A percentile compares a stretch with the other conserved stretches of the same genome.
Evolutionary conservation across 306 rosid species (phyloP).

Genomic region (Sechiopsis laciniata): DNA sequence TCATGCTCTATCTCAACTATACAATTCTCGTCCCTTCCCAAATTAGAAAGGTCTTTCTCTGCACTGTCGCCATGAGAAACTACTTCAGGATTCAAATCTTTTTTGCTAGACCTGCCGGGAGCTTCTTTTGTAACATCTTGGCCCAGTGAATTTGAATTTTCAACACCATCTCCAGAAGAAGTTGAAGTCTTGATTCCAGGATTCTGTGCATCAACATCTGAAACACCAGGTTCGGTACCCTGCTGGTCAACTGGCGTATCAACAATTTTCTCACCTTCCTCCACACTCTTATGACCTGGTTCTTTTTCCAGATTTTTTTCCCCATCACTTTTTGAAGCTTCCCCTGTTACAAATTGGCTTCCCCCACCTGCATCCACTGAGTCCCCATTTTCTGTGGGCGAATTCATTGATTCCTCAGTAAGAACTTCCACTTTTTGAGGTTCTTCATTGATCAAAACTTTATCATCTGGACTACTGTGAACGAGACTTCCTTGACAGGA

Average conservation of each 20-base stretch:
- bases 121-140: conserved; percentile 22
- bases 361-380: conserved; percentile 30
- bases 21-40: conserved; percentile 9
- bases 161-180: conserved; percentile 13
- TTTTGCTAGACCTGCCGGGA: not conserved
- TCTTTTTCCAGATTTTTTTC: conserved; percentile 25
- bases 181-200: conserved; percentile 18
- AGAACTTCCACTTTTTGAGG: conserved; percentile 27
- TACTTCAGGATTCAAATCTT: conserved; percentile 21
- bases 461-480: conserved; percentile 11
- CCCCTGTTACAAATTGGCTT: conserved; percentile 18
- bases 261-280: conserved; percentile 23
- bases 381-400: conserved; percentile 29
- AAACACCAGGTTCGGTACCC: not conserved
- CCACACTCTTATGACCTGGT: conserved; percentile 27
- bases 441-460: conserved; percentile 22
- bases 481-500: not conserved
- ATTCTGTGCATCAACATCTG: not conserved
- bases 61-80: not conserved
- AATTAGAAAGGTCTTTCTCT: not conserved
- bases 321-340: conserved; percentile 16
- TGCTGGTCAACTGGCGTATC: not conserved
- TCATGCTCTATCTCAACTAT: conserved; percentile 5
- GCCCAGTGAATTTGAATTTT: conserved; percentile 17
- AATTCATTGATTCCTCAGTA: conserved; percentile 22